These are phyloP conservation scores for Apiotrichum siamense DNA, from an alignment of 1,284 basidiomycete species.

Conservation along the genomic window DNA sequence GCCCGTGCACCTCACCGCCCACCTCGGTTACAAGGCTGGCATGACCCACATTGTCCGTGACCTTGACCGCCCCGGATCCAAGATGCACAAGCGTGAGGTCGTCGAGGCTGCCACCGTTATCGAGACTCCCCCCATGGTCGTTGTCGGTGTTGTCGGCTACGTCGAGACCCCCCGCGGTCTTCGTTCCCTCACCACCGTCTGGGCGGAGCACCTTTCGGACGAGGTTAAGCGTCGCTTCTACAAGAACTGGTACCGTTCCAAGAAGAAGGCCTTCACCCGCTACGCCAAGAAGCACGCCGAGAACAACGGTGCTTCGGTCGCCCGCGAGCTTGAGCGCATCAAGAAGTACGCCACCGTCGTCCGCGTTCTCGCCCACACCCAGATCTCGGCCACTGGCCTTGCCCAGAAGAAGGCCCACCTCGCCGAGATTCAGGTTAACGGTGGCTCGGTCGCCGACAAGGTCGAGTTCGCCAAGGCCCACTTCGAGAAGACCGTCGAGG, in stretches of 20 bases:
- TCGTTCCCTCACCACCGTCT: slow-evolving; percentile 67
- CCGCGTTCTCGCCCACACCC: slow-evolving; percentile 98
- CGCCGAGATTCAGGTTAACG: slow-evolving; percentile 99
- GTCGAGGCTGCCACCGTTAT: slow-evolving; percentile 96
- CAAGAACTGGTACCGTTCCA: slow-evolving; percentile 99
- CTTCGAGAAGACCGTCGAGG: slow-evolving; percentile 95
- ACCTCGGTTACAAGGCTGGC: slow-evolving; percentile 99
- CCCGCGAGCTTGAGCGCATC: slow-evolving; percentile 97
- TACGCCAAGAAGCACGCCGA: slow-evolving; percentile 99
- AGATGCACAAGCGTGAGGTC: slow-evolving; percentile 99
- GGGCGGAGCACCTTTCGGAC: slow-evolving; percentile 61
- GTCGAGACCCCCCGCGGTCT: slow-evolving; percentile 99
- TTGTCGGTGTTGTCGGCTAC: slow-evolving; percentile 98
- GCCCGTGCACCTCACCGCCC: slow-evolving; percentile 95
- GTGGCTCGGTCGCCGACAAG: slow-evolving; percentile 94
- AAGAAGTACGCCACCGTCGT: slow-evolving; percentile 99
- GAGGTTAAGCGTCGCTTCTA: slow-evolving; percentile 99
- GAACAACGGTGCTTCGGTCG: slow-evolving; percentile 83
- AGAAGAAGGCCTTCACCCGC: slow-evolving; percentile 99
- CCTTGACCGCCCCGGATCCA: slow-evolving; percentile 97
- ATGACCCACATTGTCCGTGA: slow-evolving; percentile 99
- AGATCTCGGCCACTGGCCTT: slow-evolving; percentile 95
- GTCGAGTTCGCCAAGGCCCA: slow-evolving; percentile 91
- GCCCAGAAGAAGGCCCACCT: slow-evolving; percentile 99
- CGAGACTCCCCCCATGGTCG: slow-evolving; percentile 95